Evolutionary conservation across 306 rosid genomes (phyloP), one percentile per base, ranked within the genome.

Genomic region (Abrus pulchellus): DNA sequence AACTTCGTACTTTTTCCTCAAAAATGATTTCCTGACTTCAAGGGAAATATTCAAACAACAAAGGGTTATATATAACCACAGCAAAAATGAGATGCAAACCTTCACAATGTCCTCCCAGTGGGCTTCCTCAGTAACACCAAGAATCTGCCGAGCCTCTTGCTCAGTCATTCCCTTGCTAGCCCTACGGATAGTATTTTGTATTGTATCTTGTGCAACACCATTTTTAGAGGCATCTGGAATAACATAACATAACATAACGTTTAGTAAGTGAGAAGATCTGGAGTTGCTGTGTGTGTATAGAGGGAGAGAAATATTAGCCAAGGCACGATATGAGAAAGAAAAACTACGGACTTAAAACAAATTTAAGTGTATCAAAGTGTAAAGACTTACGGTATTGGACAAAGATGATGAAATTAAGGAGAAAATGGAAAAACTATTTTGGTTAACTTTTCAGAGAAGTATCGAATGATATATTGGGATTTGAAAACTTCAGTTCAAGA

Each of bases 81-180:
- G 48, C 44, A 80, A 20, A 20, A 20, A 60, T 74, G 68, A 60
- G 43, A 68, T 20, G 80, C 89, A 49, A 63, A 84, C 97, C 98
- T 90, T 83, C 80, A 89, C 11, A 80, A 90, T 74, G 53, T 95
- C 97, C 85, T 89, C 98, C 99, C 99, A 95, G 6, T 98, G 81
- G 34, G 89, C 82, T 80, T 74, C 90, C 77, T 90, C 95, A 0
- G 94, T 60, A 59, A 95, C 89, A 27, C 97, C 97, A 7, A 95
- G 97, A 87, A 93, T 91, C 89, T 93, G 95, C 73, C 97, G 83
- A 30, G 98, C 99, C 88, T 95, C 99, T 86, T 91, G 91, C 87
- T 93, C 90, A 0, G 97, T 88, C 94, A 94, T 90, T 41, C 3
- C 84, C 86, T 90, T 91, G 81, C 86, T 71, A 67, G 82, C 92